A percentile compares a stretch with the other conserved stretches of the same genome.
phyloP scores from a whole-genome alignment of 78 protist species.

The Chrysochromulina parva region DNA sequence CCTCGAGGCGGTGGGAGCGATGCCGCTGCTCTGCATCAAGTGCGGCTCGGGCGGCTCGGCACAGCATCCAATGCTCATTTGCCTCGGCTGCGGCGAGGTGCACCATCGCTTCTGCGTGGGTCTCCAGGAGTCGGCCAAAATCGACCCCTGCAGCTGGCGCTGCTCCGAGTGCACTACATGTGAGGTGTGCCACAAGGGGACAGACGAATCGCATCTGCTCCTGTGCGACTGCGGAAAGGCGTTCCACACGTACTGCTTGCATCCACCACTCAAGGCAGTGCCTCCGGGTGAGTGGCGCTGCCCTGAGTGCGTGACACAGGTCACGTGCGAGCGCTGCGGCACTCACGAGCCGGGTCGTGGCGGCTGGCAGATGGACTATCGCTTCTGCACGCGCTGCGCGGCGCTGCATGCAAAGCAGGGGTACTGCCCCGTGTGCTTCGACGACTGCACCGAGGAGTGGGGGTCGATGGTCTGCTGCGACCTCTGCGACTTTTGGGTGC shows the following conservation, averaged over 20 bases:
- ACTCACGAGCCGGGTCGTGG: not conserved
- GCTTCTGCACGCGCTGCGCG: not conserved
- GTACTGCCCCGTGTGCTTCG: not conserved
- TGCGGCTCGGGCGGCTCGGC: slow-evolving; percentile 13
- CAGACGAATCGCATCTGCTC: not conserved
- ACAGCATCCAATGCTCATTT: not conserved
- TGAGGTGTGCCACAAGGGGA: not conserved
- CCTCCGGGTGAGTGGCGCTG: not conserved
- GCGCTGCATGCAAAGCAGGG: not conserved
- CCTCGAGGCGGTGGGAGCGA: too few species aligned
- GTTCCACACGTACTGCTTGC: not conserved
- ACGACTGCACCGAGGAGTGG: not conserved
- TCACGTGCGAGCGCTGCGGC: slow-evolving; percentile 18
- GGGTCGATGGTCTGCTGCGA: not conserved
- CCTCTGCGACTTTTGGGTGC: not conserved
- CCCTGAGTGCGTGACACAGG: not conserved
- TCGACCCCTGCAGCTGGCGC: not conserved
- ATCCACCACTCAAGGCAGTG: not conserved
- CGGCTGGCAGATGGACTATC: not conserved
- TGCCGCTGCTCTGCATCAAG: not conserved
- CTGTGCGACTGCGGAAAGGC: slow-evolving; percentile 6
- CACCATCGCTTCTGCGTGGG: not conserved
- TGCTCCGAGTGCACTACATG: not conserved
- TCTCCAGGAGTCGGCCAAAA: too few species aligned
- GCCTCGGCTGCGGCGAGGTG: slow-evolving; percentile 13